A percentile compares a stretch with the other conserved stretches of the same genome.
Conservation (phyloP, 768 basidiomycete species). For the Boletus speciosus region DNA sequence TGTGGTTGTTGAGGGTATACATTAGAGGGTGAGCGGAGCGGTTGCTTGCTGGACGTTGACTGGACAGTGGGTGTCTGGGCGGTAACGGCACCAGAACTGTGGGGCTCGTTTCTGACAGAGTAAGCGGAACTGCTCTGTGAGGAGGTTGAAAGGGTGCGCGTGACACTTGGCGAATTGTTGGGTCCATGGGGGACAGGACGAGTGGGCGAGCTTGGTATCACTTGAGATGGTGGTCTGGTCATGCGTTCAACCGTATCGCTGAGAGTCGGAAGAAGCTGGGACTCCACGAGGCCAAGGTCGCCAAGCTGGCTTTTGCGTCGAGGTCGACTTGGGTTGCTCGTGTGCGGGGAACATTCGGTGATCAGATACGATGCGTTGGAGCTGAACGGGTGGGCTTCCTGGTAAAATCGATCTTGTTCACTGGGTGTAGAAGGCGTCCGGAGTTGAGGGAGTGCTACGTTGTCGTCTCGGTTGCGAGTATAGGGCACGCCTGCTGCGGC, state of each 20-base stretch:
- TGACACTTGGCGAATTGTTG: conserved; percentile 3
- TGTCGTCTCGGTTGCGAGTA: conserved; percentile 8
- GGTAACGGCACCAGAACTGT: neutral
- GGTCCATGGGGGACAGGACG: neutral
- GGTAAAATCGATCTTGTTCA: conserved; percentile 2
- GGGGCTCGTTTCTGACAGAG: conserved; percentile 6
- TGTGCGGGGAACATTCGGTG: conserved; percentile 5
- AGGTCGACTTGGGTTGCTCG: neutral
- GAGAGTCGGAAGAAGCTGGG: conserved; percentile 64
- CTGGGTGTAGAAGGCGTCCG: neutral
- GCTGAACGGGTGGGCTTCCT: conserved; percentile 10
- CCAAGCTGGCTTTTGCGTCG: conserved; percentile 41
- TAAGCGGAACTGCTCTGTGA: conserved; percentile 16
- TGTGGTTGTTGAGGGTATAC: conserved; percentile 15
- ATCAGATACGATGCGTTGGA: conserved; percentile 12
- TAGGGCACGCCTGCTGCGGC: conserved; percentile 43
- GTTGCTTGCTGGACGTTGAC: conserved; percentile 1
- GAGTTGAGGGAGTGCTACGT: neutral
- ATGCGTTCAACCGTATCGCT: conserved; percentile 72
- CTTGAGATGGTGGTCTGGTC: conserved; percentile 52
- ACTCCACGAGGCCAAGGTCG: conserved; percentile 59
- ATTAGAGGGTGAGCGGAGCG: conserved; percentile 9
- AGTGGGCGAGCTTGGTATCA: conserved; percentile 9
- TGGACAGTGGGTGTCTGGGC: neutral
- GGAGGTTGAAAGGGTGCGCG: conserved; percentile 18